These are phyloP conservation scores for Dactylonectria estremocensis DNA, from an alignment of 2,329 filamentous ascomycete genomes.

Conservation along the genomic window DNA sequence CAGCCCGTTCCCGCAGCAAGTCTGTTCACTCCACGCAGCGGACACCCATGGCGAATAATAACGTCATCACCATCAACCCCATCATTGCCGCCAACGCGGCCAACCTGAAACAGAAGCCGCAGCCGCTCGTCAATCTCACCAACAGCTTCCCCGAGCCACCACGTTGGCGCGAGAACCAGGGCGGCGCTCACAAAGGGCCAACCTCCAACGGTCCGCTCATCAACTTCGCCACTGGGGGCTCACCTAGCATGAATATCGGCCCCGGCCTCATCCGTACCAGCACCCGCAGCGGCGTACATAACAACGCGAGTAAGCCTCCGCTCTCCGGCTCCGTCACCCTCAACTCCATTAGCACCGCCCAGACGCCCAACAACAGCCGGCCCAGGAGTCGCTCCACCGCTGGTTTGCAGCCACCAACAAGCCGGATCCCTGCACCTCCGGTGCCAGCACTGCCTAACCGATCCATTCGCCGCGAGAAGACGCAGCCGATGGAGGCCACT, in stretches of 20 bases:
- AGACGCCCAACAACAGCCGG: slow-evolving; percentile 23
- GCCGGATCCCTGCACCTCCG: slow-evolving; percentile 38
- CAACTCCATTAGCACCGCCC: slow-evolving; percentile 10
- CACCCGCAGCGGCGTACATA: slow-evolving; percentile 22
- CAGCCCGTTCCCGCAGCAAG: slow-evolving; percentile 52
- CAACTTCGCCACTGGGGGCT: slow-evolving; percentile 59
- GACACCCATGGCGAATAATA: slow-evolving; percentile 47
- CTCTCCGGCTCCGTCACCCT: slow-evolving; percentile 27
- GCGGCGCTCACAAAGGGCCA: slow-evolving; percentile 61
- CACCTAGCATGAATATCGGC: slow-evolving; percentile 31
- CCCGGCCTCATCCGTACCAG: slow-evolving; percentile 40
- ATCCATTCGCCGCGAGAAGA: slow-evolving; percentile 47
- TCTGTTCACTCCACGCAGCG: slow-evolving; percentile 40
- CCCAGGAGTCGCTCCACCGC: slow-evolving; percentile 48
- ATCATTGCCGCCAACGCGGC: neutral
- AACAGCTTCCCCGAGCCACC: slow-evolving; percentile 75
- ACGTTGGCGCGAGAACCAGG: slow-evolving; percentile 68
- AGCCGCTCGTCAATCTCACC: slow-evolving; percentile 78
- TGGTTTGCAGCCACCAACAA: slow-evolving; percentile 33
- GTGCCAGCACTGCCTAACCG: slow-evolving; percentile 49
- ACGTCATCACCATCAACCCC: slow-evolving; percentile 10
- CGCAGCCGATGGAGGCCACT: slow-evolving; percentile 38
- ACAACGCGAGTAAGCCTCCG: slow-evolving; percentile 27
- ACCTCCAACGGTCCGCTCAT: slow-evolving; percentile 60
- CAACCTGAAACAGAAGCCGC: slow-evolving; percentile 55